Evolutionary conservation across 352 stramenopile genomes (phyloP).

Genomic region (Phytophthora sp.): DNA sequence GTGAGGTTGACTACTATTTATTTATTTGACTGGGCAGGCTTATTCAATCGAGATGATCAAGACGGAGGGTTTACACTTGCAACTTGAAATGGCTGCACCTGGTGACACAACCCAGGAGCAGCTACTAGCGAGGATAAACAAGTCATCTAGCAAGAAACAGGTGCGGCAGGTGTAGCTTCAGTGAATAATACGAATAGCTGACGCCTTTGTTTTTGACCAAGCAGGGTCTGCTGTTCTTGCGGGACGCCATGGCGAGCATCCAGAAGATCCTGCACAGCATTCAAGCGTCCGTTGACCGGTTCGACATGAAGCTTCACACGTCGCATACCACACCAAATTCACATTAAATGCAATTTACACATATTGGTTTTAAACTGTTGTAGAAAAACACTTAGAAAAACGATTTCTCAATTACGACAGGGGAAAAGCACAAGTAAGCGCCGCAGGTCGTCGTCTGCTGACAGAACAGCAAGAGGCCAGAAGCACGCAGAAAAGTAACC

Average conservation of each 20-base stretch:
- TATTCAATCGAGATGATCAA: constrained; percentile 63
- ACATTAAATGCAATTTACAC: constrained; percentile 8
- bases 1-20: not conserved
- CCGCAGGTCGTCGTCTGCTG: not conserved
- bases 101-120: constrained; percentile 19
- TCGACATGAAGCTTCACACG: constrained; percentile 38
- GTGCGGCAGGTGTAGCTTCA: constrained; percentile 22
- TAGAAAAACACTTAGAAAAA: too few species aligned
- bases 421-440: constrained; percentile 30
- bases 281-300: constrained; percentile 46
- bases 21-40: constrained; percentile 27
- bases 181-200: not conserved
- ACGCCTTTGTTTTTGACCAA: not conserved
- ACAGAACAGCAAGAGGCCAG: constrained; percentile 3
- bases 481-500: not conserved
- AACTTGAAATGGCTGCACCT: constrained; percentile 32
- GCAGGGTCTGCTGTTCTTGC: constrained; percentile 50
- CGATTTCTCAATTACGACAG: too few species aligned
- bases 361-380: constrained; percentile 18
- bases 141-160: constrained; percentile 42
- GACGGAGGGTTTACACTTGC: constrained; percentile 49
- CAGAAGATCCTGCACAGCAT: constrained; percentile 55
- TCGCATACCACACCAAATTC: constrained; percentile 17
- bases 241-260: constrained; percentile 49
- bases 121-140: constrained; percentile 33